phyloP scores from a whole-genome alignment of 2,329 filamentous ascomycete species.

The Venturia asperata region DNA sequence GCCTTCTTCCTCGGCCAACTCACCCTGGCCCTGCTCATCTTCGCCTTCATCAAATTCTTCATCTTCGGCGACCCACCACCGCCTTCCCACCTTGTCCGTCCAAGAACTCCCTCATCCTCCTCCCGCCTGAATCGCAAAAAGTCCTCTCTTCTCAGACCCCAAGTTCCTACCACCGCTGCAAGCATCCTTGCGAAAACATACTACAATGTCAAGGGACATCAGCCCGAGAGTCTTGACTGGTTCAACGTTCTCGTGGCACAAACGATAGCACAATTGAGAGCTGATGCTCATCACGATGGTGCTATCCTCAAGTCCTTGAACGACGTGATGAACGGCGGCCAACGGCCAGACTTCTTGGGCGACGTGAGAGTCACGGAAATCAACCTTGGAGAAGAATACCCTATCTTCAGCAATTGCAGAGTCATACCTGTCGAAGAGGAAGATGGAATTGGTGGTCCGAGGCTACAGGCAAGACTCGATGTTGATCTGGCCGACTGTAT shows the following conservation, averaged over 20 bases:
- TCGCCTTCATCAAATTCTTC: constrained; percentile 98
- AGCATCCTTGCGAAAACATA: constrained; percentile 96
- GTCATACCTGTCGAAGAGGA: constrained; percentile 81
- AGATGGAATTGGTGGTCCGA: constrained; percentile 53
- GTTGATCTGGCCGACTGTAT: constrained; percentile 95
- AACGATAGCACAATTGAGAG: constrained; percentile 89
- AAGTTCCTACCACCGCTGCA: constrained; percentile 76
- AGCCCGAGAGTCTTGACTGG: constrained; percentile 95
- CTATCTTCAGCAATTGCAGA: constrained; percentile 96
- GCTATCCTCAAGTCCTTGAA: constrained; percentile 81
- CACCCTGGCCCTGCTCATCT: constrained; percentile 82
- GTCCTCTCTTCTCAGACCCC: constrained; percentile 44
- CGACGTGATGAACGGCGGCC: constrained; percentile 76
- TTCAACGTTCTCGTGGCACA: constrained; percentile 97
- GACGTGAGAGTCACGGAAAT: constrained; percentile 92
- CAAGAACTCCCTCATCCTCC: constrained; percentile 28
- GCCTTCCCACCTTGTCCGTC: constrained; percentile 53
- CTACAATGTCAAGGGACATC: constrained; percentile 91
- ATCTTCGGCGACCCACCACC: constrained; percentile 93
- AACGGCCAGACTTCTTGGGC: constrained; percentile 84
- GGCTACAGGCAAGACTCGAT: constrained; percentile 91
- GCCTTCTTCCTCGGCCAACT: constrained; percentile 80
- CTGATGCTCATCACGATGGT: constrained; percentile 85
- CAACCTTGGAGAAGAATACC: constrained; percentile 91
- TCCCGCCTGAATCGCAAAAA: constrained; percentile 47